These are phyloP conservation scores for Biscogniauxia sp. DNA, from an alignment of 2,329 filamentous ascomycete genomes.

Conservation along the genomic window DNA sequence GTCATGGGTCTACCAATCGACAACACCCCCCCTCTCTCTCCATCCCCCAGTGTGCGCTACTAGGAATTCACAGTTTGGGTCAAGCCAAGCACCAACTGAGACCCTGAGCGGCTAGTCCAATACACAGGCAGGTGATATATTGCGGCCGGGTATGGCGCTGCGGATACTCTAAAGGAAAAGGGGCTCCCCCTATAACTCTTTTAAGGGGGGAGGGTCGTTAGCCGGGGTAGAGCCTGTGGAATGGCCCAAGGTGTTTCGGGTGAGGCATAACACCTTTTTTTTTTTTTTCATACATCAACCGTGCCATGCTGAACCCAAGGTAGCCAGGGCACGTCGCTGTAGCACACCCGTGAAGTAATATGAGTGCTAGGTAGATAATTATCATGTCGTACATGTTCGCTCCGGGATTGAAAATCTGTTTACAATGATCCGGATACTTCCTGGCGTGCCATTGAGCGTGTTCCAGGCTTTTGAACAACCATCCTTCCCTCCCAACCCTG, in stretches of 20 bases:
- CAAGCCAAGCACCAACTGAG: slow-evolving; percentile 1
- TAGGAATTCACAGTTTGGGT: background rate
- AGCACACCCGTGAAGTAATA: slow-evolving; percentile 9
- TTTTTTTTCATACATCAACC: background rate
- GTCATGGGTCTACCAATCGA: slow-evolving; percentile 9
- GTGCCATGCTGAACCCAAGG: slow-evolving; percentile 11
- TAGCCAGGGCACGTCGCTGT: slow-evolving; percentile 10
- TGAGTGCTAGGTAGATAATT: slow-evolving; percentile 6
- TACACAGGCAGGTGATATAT: background rate
- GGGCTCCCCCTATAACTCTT: background rate
- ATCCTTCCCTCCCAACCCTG: background rate
- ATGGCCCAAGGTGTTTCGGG: background rate
- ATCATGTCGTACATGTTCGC: slow-evolving; percentile 11
- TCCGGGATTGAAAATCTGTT: slow-evolving; percentile 1
- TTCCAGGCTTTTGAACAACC: background rate
- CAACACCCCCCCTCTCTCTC: background rate
- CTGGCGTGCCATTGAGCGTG: background rate
- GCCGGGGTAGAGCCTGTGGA: background rate
- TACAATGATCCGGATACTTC: background rate
- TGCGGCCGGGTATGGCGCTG: background rate
- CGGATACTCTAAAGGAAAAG: background rate
- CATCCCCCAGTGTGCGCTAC: background rate
- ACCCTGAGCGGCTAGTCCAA: background rate
- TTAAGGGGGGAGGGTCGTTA: background rate
- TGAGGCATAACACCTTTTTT: background rate